Evolutionary conservation across 164 flowering plant genomes (phyloP).

Genomic region (Pachysandra terminalis): DNA sequence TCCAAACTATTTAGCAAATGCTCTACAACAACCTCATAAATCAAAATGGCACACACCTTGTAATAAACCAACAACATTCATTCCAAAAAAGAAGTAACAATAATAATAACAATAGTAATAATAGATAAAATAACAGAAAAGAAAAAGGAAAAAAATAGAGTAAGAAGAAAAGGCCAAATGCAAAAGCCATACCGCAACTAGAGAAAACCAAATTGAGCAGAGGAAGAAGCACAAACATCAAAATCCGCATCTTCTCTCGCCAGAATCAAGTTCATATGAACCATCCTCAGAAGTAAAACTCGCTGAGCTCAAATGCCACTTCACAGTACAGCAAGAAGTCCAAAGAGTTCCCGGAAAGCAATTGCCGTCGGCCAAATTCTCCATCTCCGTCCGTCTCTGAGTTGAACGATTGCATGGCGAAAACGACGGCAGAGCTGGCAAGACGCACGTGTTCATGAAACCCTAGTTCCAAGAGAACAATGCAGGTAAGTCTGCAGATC

Average conservation of each 20-base stretch:
- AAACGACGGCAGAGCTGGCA: background rate
- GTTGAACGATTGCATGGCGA: slow-evolving; percentile 14
- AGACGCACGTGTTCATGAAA: slow-evolving; percentile 13
- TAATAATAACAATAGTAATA: too few species aligned
- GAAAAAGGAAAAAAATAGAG: too few species aligned
- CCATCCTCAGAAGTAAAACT: slow-evolving; percentile 21
- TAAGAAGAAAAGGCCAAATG: background rate
- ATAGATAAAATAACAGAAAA: too few species aligned
- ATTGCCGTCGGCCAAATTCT: slow-evolving; percentile 6
- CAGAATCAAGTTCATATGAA: slow-evolving; percentile 15
- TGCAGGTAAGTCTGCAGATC: slow-evolving; percentile 30
- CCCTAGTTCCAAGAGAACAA: slow-evolving; percentile 26
- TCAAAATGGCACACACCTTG: background rate
- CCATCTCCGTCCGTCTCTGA: slow-evolving; percentile 8
- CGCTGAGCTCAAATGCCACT: slow-evolving; percentile 8
- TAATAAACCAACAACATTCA: background rate
- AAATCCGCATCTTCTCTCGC: slow-evolving; percentile 31
- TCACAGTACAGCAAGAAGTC: background rate
- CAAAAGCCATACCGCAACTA: slow-evolving; percentile 28
- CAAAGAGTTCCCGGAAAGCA: slow-evolving; percentile 12
- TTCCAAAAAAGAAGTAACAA: too few species aligned
- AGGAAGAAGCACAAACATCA: slow-evolving; percentile 25
- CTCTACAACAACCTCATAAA: background rate
- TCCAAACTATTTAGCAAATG: too few species aligned
- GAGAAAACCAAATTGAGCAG: slow-evolving; percentile 22